phyloP scores from a whole-genome alignment of 805 yeast genomes.

The Myxozyma geophila region DNA sequence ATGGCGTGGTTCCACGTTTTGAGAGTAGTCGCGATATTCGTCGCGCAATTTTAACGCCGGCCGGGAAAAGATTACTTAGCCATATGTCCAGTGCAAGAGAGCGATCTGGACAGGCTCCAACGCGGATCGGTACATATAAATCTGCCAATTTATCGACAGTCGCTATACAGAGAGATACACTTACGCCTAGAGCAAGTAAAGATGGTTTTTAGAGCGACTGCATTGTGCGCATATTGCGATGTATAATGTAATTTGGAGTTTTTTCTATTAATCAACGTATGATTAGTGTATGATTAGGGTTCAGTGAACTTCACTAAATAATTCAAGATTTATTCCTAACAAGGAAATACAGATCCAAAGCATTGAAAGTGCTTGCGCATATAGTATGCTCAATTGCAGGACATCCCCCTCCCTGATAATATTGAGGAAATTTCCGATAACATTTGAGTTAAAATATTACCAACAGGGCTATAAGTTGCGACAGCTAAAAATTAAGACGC shows the following conservation, averaged over 20 bases:
- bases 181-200: slow-evolving; percentile 9
- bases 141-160: background rate
- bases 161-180: slow-evolving; percentile 3
- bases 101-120: background rate
- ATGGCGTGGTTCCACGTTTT: slow-evolving; percentile 13
- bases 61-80: slow-evolving; percentile 25
- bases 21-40: slow-evolving; percentile 14
- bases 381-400: too few species aligned
- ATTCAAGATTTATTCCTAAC: background rate
- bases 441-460: background rate
- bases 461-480: background rate
- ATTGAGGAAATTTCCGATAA: background rate
- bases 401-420: background rate
- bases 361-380: too few species aligned
- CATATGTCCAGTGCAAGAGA: slow-evolving; percentile 15
- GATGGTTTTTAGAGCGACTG: background rate
- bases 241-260: background rate
- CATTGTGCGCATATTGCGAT: background rate
- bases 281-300: background rate
- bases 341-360: background rate
- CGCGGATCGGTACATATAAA: background rate
- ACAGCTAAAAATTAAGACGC: slow-evolving; percentile 11
- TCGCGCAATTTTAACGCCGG: slow-evolving; percentile 26
- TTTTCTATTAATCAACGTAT: background rate
- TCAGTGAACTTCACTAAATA: background rate